Conservation (phyloP, 1,139 yeast species). For the Pichiaceae sp. region DNA sequence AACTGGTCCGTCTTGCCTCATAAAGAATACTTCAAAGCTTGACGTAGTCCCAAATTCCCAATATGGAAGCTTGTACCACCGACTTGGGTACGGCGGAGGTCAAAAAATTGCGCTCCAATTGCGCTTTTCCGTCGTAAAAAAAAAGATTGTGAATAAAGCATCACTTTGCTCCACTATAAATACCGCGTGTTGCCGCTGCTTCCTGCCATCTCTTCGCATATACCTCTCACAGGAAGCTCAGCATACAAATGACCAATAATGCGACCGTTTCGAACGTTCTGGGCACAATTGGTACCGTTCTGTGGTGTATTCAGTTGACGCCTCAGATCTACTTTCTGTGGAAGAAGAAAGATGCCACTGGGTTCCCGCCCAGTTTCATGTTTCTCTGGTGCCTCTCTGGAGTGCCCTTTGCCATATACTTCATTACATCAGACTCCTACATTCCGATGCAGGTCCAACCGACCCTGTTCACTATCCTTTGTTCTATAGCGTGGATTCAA, state of each 20-base stretch:
- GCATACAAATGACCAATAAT: too few relatives aligned
- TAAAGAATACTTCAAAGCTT: too few relatives aligned
- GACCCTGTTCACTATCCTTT: conserved; percentile 41
- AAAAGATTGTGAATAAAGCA: too few relatives aligned
- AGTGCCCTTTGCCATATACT: conserved; percentile 46
- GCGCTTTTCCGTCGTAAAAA: too few relatives aligned
- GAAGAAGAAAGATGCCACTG: conserved; percentile 42
- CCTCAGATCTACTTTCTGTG: conserved; percentile 44
- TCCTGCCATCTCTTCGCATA: too few relatives aligned
- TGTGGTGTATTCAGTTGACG: conserved; percentile 49
- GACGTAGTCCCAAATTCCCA: too few relatives aligned
- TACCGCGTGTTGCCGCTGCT: too few relatives aligned
- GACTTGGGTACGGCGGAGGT: too few relatives aligned
- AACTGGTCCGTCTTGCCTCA: conserved; percentile 9
- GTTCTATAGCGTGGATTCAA: conserved; percentile 44
- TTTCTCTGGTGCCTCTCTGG: conserved; percentile 52
- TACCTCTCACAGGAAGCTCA: too few relatives aligned
- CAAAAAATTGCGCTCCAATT: too few relatives aligned
- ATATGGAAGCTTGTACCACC: too few relatives aligned
- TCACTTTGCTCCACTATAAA: too few relatives aligned
- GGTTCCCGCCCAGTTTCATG: conserved; percentile 55
- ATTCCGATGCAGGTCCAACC: conserved; percentile 50
- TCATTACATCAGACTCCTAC: conserved; percentile 41
- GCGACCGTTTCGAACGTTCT: conserved; percentile 41
- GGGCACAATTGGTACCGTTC: conserved; percentile 45